Base-by-base conservation (phyloP, 495 filamentous ascomycete genomes). In the Aspergillus panamensis region DNA sequence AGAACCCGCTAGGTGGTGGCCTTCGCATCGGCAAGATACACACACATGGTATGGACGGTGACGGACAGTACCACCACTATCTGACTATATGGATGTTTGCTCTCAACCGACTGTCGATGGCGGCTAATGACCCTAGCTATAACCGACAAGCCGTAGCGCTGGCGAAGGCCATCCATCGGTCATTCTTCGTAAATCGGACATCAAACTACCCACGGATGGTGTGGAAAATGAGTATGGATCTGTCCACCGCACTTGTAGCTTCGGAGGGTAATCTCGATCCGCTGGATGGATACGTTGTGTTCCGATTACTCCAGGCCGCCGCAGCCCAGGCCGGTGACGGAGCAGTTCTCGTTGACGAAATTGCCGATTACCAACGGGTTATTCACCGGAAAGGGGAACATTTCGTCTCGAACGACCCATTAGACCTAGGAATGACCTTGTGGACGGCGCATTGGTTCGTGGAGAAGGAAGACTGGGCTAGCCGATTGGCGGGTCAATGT, bases 11-110 rank as follows among this genome's bases (percentile, higher is more conserved):
- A 1, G 75, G 69, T 10, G 86, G 85, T 10, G 86, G 85, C 3
- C 68, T 89, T 13, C 77, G 86, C 1, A 88, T 87, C 44, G 85
- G 86, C 4, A 88, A 87, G 66, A 53, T 72, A 6, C 71, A 78
- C 21, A 82, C 69, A 0, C 50, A 50, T 12, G 85, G 84, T 1
- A 58, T 71, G 1, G 85, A 88, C 49, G 71, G 77, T 16, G 86
- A 88, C 65, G 85, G 85, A 3, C 83, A 87, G 63, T 88, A 88
- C 49, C 83, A 87, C 53, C 85, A 88, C 58, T 89, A 87, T 62
- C 68, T 88, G 9, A 87, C 84, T 0, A 61, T 89, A 2, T 89
- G 85, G 85, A 86, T 87, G 84, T 89, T 87, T 60, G 85, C 84
- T 0, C 69, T 88, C 3, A 87, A 87, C 66, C 76, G 85, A 6